Percentiles rank a stretch among this genome's conserved stretches.
phyloP scores from a whole-genome alignment of 257 asterid species.

The Oldenlandia corymbosa region DNA sequence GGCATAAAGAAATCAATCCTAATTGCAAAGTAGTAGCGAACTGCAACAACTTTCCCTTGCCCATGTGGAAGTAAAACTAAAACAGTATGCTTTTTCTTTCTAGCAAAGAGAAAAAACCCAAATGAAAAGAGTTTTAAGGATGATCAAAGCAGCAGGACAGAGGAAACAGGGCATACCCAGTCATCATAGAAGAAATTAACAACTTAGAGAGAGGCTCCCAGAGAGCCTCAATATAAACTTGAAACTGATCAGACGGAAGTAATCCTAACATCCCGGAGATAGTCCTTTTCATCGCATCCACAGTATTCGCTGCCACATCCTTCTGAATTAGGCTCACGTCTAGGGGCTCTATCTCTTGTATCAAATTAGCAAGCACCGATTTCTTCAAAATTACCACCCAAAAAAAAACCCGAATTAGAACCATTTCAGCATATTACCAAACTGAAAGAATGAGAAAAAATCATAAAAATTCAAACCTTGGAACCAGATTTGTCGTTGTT shows the following conservation, averaged over 20 bases:
- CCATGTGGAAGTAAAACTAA: conserved; percentile 1
- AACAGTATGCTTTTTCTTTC: not conserved
- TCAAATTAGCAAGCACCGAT: conserved; percentile 51
- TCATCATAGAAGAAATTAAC: conserved; percentile 87
- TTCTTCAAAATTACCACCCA: conserved; percentile 32
- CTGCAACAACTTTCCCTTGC: not conserved
- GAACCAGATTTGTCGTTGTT: conserved; percentile 37
- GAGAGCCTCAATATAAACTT: conserved; percentile 74
- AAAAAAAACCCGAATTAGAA: not conserved
- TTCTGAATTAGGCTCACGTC: conserved; percentile 87
- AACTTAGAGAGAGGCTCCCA: conserved; percentile 94
- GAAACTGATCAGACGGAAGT: conserved; percentile 92
- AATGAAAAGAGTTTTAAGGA: not conserved
- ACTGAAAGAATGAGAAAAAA: not conserved
- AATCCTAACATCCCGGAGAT: conserved; percentile 90
- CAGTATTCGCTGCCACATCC: conserved; percentile 73
- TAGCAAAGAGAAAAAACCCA: not conserved
- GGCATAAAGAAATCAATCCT: not conserved
- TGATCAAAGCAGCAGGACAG: not conserved
- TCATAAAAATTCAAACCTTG: conserved; percentile 33
- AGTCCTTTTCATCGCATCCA: conserved; percentile 97
- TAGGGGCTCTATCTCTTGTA: conserved; percentile 88
- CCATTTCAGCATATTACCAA: not conserved
- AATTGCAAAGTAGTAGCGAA: not conserved
- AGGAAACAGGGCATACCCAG: conserved; percentile 51